A percentile compares a stretch with the other conserved stretches of the same genome.
Conservation (phyloP, 768 basidiomycete species). For the Lactarius quietus region DNA sequence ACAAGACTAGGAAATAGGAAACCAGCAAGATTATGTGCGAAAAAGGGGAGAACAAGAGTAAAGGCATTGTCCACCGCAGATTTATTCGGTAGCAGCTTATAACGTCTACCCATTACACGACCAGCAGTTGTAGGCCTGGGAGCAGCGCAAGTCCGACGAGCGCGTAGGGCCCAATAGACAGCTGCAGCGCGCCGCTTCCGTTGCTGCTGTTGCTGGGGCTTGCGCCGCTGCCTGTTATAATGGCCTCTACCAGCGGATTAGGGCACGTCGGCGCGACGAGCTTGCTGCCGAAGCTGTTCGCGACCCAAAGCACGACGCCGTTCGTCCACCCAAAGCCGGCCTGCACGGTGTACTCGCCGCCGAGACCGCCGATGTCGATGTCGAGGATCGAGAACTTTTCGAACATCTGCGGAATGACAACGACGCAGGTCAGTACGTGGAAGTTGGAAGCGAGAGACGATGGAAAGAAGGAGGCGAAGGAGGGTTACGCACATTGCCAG, state of each 20-base stretch:
- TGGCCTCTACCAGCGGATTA: constrained; percentile 21
- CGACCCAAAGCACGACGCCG: constrained; percentile 73
- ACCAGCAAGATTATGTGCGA: not conserved
- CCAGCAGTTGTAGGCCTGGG: not conserved
- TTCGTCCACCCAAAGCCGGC: constrained; percentile 91
- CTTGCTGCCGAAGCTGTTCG: constrained; percentile 57
- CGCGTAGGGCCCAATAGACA: not conserved
- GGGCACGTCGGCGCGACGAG: constrained; percentile 68
- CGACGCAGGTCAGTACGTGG: not conserved
- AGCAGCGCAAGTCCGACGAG: not conserved
- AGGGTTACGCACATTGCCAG: constrained; percentile 60
- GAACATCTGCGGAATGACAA: constrained; percentile 58
- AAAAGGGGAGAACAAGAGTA: not conserved
- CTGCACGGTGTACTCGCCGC: constrained; percentile 84
- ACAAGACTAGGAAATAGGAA: not conserved
- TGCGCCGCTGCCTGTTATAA: too few species aligned
- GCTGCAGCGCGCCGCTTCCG: not conserved
- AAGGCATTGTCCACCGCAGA: not conserved
- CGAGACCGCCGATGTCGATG: constrained; percentile 72
- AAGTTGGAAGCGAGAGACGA: not conserved
- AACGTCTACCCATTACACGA: not conserved
- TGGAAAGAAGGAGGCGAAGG: not conserved
- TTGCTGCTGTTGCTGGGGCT: not conserved
- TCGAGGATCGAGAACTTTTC: constrained; percentile 83
- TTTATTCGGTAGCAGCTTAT: not conserved